phyloP scores from a whole-genome alignment of 164 flowering plant genomes.

The Pachysandra terminalis region DNA sequence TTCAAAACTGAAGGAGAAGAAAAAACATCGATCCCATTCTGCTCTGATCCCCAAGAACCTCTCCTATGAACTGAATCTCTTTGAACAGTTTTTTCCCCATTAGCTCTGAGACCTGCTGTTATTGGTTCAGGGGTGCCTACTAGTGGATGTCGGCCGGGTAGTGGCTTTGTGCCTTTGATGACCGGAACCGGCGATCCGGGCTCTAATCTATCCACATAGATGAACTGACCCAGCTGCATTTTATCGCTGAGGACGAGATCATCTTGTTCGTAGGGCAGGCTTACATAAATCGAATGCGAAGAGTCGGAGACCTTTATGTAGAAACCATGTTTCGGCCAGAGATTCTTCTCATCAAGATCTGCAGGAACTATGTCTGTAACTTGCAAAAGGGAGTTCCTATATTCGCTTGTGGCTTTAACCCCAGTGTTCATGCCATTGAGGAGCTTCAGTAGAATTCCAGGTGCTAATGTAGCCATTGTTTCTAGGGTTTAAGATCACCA shows the following conservation, averaged over 20 bases:
- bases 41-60: conserved; percentile 55
- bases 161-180: conserved; percentile 52
- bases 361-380: conserved; percentile 76
- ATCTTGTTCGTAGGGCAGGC: conserved; percentile 43
- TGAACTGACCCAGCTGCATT: conserved; percentile 60
- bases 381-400: conserved; percentile 66
- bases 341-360: conserved; percentile 66
- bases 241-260: conserved; percentile 49
- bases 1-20: conserved; percentile 38
- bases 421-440: conserved; percentile 57
- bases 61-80: conserved; percentile 25
- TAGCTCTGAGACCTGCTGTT: conserved; percentile 48
- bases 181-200: conserved; percentile 72
- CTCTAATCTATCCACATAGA: conserved; percentile 59
- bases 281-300: conserved; percentile 44
- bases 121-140: conserved; percentile 64
- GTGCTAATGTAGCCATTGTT: conserved; percentile 57
- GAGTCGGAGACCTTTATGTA: conserved; percentile 50
- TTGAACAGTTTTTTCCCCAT: conserved; percentile 21
- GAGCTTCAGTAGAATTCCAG: conserved; percentile 63
- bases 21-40: conserved; percentile 19
- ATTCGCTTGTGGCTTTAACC: conserved; percentile 53
- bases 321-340: conserved; percentile 49
- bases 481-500: background rate
- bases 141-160: conserved; percentile 72